Conservation (phyloP, 2,329 filamentous ascomycete species). For the Acephala macrosclerotiorum region DNA sequence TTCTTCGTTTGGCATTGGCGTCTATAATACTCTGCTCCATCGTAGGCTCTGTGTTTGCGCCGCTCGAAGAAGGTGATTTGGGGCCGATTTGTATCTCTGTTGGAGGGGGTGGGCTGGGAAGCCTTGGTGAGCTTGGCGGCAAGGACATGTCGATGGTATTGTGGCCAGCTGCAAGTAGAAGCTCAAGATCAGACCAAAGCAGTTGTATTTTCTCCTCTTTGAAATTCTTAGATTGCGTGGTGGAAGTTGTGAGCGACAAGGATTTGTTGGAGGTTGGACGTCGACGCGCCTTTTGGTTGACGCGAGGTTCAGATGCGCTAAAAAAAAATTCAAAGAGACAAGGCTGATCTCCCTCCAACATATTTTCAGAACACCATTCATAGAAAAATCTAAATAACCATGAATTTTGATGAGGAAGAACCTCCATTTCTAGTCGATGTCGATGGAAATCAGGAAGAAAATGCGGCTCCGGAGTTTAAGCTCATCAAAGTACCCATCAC, state of each 20-base stretch:
- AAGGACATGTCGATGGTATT: constrained; percentile 56
- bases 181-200: not conserved
- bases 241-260: not conserved
- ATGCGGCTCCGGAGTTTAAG: constrained; percentile 56
- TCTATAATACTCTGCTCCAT: constrained; percentile 70
- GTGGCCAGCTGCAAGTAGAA: constrained; percentile 11
- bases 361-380: not conserved
- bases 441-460: constrained; percentile 44
- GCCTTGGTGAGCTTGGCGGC: constrained; percentile 82
- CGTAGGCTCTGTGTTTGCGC: constrained; percentile 64
- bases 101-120: constrained; percentile 93
- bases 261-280: constrained; percentile 5
- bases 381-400: constrained; percentile 41
- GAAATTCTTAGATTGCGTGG: not conserved
- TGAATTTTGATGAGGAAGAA: constrained; percentile 71
- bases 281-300: constrained; percentile 7
- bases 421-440: constrained; percentile 70
- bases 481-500: constrained; percentile 80
- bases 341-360: not conserved
- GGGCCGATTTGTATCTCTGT: constrained; percentile 92
- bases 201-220: not conserved
- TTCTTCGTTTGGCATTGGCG: constrained; percentile 79
- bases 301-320: not conserved
- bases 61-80: constrained; percentile 73
- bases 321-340: not conserved